A percentile compares a stretch with the other conserved stretches of the same genome.
Evolutionary conservation across 2,329 filamentous ascomycete species (phyloP).

Genomic region (Nemania sp.): DNA sequence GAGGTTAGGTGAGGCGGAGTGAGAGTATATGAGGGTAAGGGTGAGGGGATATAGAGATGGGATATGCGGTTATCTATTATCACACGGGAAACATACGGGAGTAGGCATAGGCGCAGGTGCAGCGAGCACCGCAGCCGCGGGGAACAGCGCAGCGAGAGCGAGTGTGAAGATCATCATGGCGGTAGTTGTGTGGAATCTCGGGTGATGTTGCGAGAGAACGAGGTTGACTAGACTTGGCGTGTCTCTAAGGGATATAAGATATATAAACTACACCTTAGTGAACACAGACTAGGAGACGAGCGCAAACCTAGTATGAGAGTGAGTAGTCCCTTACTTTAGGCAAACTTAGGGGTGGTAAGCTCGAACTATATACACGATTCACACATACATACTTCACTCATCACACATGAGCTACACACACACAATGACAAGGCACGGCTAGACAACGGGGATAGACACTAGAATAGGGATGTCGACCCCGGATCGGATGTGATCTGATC

Average conservation of each 20-base stretch:
- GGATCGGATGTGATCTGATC: neutral
- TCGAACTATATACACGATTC: conserved; percentile 7
- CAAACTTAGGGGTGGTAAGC: neutral
- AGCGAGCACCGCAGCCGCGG: conserved; percentile 43
- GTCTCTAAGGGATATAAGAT: conserved; percentile 4
- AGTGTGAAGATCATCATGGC: conserved; percentile 45
- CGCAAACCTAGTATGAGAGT: conserved; percentile 2
- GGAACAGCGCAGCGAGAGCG: conserved; percentile 44
- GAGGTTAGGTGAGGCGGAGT: neutral
- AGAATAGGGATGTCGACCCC: neutral
- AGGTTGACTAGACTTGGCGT: neutral
- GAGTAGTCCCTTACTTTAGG: no score
- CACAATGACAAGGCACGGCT: neutral
- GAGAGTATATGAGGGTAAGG: neutral
- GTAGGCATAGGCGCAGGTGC: conserved; percentile 46
- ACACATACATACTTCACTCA: neutral
- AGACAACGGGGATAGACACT: neutral
- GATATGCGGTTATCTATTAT: neutral
- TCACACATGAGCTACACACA: neutral
- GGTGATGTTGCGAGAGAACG: neutral
- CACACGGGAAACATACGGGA: conserved; percentile 39
- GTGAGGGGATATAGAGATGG: neutral
- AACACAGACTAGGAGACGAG: neutral
- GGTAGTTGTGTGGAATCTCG: neutral
- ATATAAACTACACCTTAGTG: neutral